Evolutionary conservation across 352 stramenopile genomes (phyloP), one percentile per base, ranked within the genome.

Genomic region (Globisporangium paddicum): DNA sequence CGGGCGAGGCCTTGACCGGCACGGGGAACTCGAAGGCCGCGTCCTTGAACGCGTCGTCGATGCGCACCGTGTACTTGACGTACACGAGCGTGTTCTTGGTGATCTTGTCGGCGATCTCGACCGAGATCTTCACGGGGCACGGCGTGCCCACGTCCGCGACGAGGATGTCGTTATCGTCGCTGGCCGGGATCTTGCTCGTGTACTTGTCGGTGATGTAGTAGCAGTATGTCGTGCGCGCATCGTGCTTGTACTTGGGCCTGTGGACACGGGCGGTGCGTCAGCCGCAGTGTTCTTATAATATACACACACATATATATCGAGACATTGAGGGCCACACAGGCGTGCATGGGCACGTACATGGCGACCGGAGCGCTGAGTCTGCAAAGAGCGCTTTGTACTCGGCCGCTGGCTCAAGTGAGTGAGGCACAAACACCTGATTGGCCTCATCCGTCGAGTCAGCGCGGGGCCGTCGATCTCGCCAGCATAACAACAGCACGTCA

Each of bases 211-310:
- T 64, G 16, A 87, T 69, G 67, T 87, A 89, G 66, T 89, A 93
- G 68, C 82, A 93, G 70, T 93, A 90, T 45, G 82, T 93, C 32
- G 82, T 93, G 62, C 66, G 82, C 45, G 64, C 73, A 68, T 93
- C 82, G 62, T 90, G 86, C 58, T 86, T 88, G 66, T 84, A 90
- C 51, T 61, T 76, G 62, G 68, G 64, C 67, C 67, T 81, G 55
- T 6, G 10, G 26, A 30, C 3, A 13, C n/a, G 19, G 25, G 25
- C 16, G 26, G 14, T 16, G 21, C 16, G 9, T 21, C 26, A 53
- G 38, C 11, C 21, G 16, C 14, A 37, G 1, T n/a, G n/a, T n/a
- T n/a, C n/a, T n/a, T n/a, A n/a, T n/a, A n/a, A 21, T 26, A 40
- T 13, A 11, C 2, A 41, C 28, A 54, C 10, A n/a, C 26, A n/a